Percentiles rank a stretch among this genome's conserved stretches.
Evolutionary conservation across 179 eudicot species (phyloP).

Genomic region (Vitellaria paradoxa): DNA sequence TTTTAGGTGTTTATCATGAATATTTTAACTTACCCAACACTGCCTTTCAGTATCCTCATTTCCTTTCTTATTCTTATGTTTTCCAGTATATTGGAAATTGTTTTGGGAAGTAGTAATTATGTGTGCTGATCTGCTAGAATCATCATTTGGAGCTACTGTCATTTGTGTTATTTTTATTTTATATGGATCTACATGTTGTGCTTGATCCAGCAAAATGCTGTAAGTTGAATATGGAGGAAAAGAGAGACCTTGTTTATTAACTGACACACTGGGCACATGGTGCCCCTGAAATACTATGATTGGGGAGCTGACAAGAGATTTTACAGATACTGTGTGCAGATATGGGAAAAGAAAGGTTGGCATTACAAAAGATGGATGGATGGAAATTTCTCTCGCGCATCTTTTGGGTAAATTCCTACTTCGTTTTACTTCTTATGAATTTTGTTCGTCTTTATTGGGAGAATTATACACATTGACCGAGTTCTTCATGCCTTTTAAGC

Average conservation of each 20-base stretch:
- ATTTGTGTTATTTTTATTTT: background rate
- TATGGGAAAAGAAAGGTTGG: constrained; percentile 84
- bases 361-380: constrained; percentile 54
- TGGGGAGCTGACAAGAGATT: constrained; percentile 79
- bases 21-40: background rate
- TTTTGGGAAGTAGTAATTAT: background rate
- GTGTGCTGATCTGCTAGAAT: background rate
- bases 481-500: too few species aligned
- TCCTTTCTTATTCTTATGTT: background rate
- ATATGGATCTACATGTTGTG: constrained; percentile 40
- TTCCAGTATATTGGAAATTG: background rate
- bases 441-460: too few species aligned
- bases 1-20: background rate
- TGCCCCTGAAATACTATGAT: constrained; percentile 59
- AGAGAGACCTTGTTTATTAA: constrained; percentile 70
- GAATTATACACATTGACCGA: too few species aligned
- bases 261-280: constrained; percentile 61
- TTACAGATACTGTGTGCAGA: constrained; percentile 79
- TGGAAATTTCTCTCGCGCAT: constrained; percentile 74
- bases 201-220: constrained; percentile 59
- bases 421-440: background rate
- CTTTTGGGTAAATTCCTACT: constrained; percentile 61
- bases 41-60: background rate
- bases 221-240: constrained; percentile 74
- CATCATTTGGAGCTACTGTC: constrained; percentile 4